Conservation (phyloP, 2,329 filamentous ascomycete species). For the Zelopaecilomyces penicillatus region DNA sequence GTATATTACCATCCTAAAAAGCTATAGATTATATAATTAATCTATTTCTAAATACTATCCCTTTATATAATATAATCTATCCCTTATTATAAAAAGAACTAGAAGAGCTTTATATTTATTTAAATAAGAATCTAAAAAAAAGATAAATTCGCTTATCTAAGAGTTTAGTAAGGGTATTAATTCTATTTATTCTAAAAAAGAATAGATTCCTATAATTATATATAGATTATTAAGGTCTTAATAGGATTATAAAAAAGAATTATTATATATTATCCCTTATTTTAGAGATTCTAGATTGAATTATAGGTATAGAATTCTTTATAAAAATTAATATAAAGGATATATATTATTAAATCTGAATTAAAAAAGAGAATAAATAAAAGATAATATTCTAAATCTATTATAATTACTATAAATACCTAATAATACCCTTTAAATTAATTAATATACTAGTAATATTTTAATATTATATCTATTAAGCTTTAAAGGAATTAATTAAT, state of each 20-base stretch:
- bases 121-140: slow-evolving; percentile 4
- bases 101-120: slow-evolving; percentile 5
- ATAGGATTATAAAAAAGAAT: slow-evolving; percentile 8
- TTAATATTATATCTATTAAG: too few species aligned
- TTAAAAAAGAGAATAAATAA: too few species aligned
- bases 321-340: too few species aligned
- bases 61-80: slow-evolving; percentile 5
- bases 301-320: too few species aligned
- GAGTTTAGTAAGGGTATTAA: slow-evolving; percentile 2
- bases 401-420: too few species aligned
- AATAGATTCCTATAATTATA: slow-evolving; percentile 5
- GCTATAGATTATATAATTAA: slow-evolving; percentile 7
- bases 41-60: background rate
- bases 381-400: too few species aligned
- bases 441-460: too few species aligned
- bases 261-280: slow-evolving; percentile 6
- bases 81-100: slow-evolving; percentile 2
- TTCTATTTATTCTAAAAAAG: slow-evolving; percentile 9
- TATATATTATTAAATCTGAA: too few species aligned
- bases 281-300: too few species aligned
- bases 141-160: slow-evolving; percentile 1
- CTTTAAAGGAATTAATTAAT: too few species aligned
- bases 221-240: slow-evolving; percentile 9
- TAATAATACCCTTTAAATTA: too few species aligned
- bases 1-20: background rate